These are phyloP conservation scores for Thermothielavioides terrestris DNA, from an alignment of 495 filamentous ascomycete genomes.

Conservation along the genomic window DNA sequence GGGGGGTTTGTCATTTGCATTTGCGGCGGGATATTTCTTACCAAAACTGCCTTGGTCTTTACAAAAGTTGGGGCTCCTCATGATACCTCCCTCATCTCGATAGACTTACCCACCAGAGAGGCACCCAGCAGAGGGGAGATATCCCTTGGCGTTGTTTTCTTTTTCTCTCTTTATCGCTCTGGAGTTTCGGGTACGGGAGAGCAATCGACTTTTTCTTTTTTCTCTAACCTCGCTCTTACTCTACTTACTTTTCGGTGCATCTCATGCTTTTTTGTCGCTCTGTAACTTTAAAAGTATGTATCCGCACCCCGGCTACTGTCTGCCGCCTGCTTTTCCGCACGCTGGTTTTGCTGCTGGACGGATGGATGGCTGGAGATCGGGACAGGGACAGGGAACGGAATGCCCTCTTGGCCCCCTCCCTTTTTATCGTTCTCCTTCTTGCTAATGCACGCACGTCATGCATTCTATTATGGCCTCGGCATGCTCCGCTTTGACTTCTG, in stretches of 20 bases:
- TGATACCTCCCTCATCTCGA: constrained; percentile 25
- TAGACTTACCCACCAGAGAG: constrained; percentile 15
- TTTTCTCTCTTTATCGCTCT: not conserved
- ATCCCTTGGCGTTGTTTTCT: not conserved
- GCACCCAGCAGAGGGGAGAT: constrained; percentile 3
- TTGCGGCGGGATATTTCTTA: constrained; percentile 28
- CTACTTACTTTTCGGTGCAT: not conserved
- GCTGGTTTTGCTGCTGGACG: too few relatives aligned
- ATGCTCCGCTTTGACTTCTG: too few relatives aligned
- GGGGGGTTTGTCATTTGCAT: constrained; percentile 34
- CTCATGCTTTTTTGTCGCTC: not conserved
- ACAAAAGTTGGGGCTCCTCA: constrained; percentile 16
- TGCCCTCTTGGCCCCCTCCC: too few relatives aligned
- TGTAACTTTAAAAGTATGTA: constrained; percentile 2
- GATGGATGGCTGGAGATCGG: too few relatives aligned
- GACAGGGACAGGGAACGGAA: too few relatives aligned
- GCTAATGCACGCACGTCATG: too few relatives aligned
- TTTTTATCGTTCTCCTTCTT: too few relatives aligned
- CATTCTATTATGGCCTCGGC: too few relatives aligned
- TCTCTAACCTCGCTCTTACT: not conserved
- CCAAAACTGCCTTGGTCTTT: constrained; percentile 22
- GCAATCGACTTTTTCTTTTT: not conserved
- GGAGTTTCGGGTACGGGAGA: constrained; percentile 6
- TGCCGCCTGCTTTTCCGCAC: too few relatives aligned
- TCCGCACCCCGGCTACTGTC: too few relatives aligned